Conservation (phyloP, 2,329 filamentous ascomycete genomes). For the Cyclaneusma minus region DNA sequence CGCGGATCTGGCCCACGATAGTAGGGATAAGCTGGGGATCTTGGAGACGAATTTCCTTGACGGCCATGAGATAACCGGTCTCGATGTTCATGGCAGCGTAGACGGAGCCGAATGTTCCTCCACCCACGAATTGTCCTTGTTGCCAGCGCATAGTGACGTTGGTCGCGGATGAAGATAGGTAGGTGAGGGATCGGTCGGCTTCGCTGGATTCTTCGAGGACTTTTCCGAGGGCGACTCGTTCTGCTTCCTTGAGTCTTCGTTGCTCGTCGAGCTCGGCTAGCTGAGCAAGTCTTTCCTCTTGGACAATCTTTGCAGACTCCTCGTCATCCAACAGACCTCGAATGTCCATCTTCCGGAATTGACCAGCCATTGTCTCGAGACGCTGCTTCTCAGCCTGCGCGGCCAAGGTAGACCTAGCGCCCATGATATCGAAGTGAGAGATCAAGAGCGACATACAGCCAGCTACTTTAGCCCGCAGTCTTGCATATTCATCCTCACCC, state of each 20-base stretch:
- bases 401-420: conserved; percentile 79
- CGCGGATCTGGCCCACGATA: conserved; percentile 83
- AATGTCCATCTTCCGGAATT: conserved; percentile 64
- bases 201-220: conserved; percentile 92
- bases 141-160: conserved; percentile 97
- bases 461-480: conserved; percentile 73
- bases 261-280: conserved; percentile 63
- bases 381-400: conserved; percentile 88
- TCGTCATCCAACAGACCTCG: conserved; percentile 62
- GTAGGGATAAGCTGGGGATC: conserved; percentile 92
- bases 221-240: conserved; percentile 74
- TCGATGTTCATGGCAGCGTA: conserved; percentile 97
- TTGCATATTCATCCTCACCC: conserved; percentile 73
- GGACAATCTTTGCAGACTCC: conserved; percentile 63
- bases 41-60: conserved; percentile 95
- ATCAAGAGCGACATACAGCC: conserved; percentile 96
- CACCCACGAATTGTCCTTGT: conserved; percentile 94
- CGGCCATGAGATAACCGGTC: conserved; percentile 90
- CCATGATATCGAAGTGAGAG: conserved; percentile 98
- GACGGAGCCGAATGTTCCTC: conserved; percentile 92
- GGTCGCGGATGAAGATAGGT: conserved; percentile 82
- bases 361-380: conserved; percentile 63
- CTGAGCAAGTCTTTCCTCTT: conserved; percentile 58
- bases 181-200: conserved; percentile 86
- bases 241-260: conserved; percentile 65